Conservation (phyloP, 805 yeast genomes). For the Kluyveromyces dobzhanskii region DNA sequence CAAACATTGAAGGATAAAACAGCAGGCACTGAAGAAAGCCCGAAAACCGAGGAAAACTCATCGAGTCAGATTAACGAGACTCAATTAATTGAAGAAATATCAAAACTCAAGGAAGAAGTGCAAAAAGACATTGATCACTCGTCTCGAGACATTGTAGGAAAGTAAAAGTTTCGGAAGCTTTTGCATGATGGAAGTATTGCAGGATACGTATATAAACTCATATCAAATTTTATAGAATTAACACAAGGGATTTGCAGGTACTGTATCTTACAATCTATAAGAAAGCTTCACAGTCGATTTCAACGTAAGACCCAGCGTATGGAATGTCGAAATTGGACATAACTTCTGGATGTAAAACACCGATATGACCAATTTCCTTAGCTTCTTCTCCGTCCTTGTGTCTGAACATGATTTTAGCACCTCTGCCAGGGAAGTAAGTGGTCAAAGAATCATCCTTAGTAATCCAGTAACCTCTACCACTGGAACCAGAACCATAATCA, state of each 20-base stretch:
- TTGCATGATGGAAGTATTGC: neutral
- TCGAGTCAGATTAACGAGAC: conserved; percentile 10
- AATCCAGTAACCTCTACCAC: conserved; percentile 79
- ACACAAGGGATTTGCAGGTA: neutral
- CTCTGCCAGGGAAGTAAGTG: conserved; percentile 95
- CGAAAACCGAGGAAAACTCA: conserved; percentile 12
- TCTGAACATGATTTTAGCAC: conserved; percentile 80
- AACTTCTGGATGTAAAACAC: conserved; percentile 95
- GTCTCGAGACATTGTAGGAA: conserved; percentile 1
- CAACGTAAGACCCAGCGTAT: conserved; percentile 86
- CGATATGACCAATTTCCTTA: conserved; percentile 68
- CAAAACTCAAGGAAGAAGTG: conserved; percentile 1
- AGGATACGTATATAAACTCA: conserved; percentile 1
- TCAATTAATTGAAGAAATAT: conserved; percentile 6
- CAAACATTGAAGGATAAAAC: conserved; percentile 17
- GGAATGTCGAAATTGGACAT: conserved; percentile 81
- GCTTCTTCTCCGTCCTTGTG: conserved; percentile 48
- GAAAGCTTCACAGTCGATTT: conserved; percentile 82
- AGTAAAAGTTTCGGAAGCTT: too few relatives aligned
- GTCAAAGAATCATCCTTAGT: conserved; percentile 58
- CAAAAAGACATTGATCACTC: conserved; percentile 2
- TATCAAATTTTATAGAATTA: neutral
- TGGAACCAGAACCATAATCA: conserved; percentile 35
- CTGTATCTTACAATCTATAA: conserved; percentile 33
- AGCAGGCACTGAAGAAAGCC: conserved; percentile 19